Evolutionary conservation across 2,329 filamentous ascomycete species (phyloP), one percentile per base, ranked within the genome.

Genomic region (Chaetomiaceae sp.): DNA sequence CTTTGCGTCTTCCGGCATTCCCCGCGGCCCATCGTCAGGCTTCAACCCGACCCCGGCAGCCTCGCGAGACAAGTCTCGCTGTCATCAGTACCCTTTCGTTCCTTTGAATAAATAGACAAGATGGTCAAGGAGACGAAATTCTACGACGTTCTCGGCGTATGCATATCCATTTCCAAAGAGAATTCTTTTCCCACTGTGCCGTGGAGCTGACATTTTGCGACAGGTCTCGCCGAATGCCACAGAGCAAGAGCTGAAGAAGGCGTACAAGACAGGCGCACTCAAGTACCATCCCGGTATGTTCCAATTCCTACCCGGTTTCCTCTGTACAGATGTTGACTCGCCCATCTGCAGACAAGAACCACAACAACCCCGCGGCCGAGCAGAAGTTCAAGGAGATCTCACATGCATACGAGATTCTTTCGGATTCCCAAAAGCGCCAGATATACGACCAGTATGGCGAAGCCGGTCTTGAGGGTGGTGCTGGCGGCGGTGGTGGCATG

Each of bases 301-400:
- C 32, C 36, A 9, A 16, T n/a, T 4, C 37, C 16, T 23, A 27
- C 42, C 18, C 25, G 6, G 13, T 27, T 32, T 21, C 16, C 20
- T 25, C 13, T 36, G 27, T 2, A 11, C 25, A n/a, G 20, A 37
- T 20, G 14, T 41, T 58, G 37, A 58, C 46, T n/a, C 33, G 7
- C 20, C 10, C 18, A 6, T 23, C n/a, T n/a, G 34, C 62, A 95
- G 92, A 99, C 74, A 99, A 99, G 81, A 99, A 99, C 73, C 84
- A 86, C 60, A 84, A 94, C 77, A 95, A 95, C 77, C 90, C 91
- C 36, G 87, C 85, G 23, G 91, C 94, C 47, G 90, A 92, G 64
- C 90, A 96, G 57, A 99, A 96, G 74, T 99, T 99, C 85, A 97
- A 99, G 78, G 91, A 96, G 66, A 81, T 96, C 57, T 95, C 90